Base-by-base conservation (phyloP, 2,329 filamentous ascomycete species). In the Aureobasidium sp. region DNA sequence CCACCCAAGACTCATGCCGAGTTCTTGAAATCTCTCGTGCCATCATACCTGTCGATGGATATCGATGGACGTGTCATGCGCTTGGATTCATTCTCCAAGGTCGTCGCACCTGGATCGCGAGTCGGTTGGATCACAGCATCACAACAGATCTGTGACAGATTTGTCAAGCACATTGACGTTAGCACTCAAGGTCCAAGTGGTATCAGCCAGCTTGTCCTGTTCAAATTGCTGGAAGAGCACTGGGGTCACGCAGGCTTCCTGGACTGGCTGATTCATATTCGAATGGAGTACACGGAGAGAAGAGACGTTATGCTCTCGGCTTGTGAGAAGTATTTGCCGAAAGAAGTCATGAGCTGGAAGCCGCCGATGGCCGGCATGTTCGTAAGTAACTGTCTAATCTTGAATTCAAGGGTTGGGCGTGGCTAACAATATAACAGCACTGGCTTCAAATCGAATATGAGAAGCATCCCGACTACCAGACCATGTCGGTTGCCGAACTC, bases 161-260 rank as follows among this genome's bases (percentile, higher is more conserved):
- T 88, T 70, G 76, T 84, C 57, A 84, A 86, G 39, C 88, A 94
- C 69, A 84, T 84, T 59, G 93, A 98, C 70, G 81, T 85, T 19
- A 85, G 83, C 34, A 89, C 84, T 40, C 93, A 98, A 66, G 89
- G 88, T 16, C 90, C 93, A 0, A 84, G 81, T 54, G 93, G 93
- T 38, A 80, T 95, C 63, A 83, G 86, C 0, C 91, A 97, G 71
- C 74, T 93, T 19, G 75, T 91, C 7, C 72, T 97, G 52, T 90
- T 87, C 74, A 94, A 95, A 71, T 75, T 98, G 19, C 76, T 98
- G 2, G 93, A 98, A 59, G 89, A 95, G 69, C 83, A 84, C 45
- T 98, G 93, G 93, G 93, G 91, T 21, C 93, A 98, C 64, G 78
- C 81, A 37, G 90, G 90, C 1, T 98, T 94, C 65, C 70, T 98